phyloP scores from a whole-genome alignment of 2,329 filamentous ascomycete species.

The Cadophora malorum region DNA sequence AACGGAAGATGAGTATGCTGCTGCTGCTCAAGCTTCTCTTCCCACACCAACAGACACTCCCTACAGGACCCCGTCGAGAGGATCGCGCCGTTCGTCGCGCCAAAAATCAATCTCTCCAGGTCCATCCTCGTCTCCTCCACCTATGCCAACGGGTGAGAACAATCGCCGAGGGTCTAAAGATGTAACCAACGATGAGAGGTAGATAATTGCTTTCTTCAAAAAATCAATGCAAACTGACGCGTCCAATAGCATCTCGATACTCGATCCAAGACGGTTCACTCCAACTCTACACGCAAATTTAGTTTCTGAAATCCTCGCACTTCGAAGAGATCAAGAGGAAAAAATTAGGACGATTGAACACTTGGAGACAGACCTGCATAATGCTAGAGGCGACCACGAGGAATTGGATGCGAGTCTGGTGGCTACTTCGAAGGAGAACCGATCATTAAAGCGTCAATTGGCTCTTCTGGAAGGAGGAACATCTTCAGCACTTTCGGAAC shows the following conservation, averaged over 20 bases:
- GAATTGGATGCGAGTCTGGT: conserved; percentile 66
- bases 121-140: conserved; percentile 65
- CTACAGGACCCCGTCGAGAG: conserved; percentile 74
- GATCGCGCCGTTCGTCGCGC: conserved; percentile 68
- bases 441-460: conserved; percentile 83
- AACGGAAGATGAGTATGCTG: conserved; percentile 66
- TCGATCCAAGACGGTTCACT: conserved; percentile 92
- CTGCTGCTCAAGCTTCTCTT: conserved; percentile 63
- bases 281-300: conserved; percentile 93
- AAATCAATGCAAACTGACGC: conserved; percentile 29
- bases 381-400: conserved; percentile 77
- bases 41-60: conserved; percentile 76
- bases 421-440: conserved; percentile 74
- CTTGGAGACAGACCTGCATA: conserved; percentile 77
- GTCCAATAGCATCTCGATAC: conserved; percentile 57
- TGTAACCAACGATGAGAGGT: conserved; percentile 66
- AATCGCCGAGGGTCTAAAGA: conserved; percentile 61
- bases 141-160: conserved; percentile 56
- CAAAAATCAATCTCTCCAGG: conserved; percentile 68
- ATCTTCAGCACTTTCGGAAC: conserved; percentile 81
- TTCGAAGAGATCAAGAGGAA: conserved; percentile 89
- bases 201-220: conserved; percentile 51
- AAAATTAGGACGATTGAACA: conserved; percentile 87
- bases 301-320: conserved; percentile 88
- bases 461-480: conserved; percentile 87